Evolutionary conservation across 805 yeast species (phyloP).

Genomic region (Yamadazyma olivae): DNA sequence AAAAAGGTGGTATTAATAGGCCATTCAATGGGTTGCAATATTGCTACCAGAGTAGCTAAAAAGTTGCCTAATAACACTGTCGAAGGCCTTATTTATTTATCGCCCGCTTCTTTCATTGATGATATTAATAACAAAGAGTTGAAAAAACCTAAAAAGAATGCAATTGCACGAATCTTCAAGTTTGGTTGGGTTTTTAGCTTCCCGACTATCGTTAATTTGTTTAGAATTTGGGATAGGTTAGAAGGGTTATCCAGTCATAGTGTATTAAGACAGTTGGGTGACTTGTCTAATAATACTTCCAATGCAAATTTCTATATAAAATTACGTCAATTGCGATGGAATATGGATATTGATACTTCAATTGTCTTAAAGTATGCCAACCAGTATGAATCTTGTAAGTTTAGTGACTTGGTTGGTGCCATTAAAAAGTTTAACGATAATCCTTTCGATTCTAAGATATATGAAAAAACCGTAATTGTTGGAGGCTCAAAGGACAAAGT

Average conservation of each 20-base stretch:
- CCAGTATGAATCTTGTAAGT: conserved; percentile 46
- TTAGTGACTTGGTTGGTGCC: conserved; percentile 42
- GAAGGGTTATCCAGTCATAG: conserved; percentile 62
- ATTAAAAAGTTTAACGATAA: conserved; percentile 33
- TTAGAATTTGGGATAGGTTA: conserved; percentile 56
- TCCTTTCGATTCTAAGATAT: conserved; percentile 24
- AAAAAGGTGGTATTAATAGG: conserved; percentile 53
- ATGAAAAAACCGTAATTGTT: conserved; percentile 50
- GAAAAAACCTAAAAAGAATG: conserved; percentile 1
- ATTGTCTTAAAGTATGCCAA: conserved; percentile 52
- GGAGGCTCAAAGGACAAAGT: conserved; percentile 59
- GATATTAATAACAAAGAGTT: conserved; percentile 6
- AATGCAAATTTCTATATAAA: conserved; percentile 32
- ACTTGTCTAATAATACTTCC: conserved; percentile 7
- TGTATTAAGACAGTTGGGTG: conserved; percentile 53
- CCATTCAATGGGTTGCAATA: conserved; percentile 72
- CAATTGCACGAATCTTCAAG: conserved; percentile 5
- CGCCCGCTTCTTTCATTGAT: conserved; percentile 45
- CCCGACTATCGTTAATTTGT: conserved; percentile 50
- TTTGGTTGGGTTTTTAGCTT: conserved; percentile 32
- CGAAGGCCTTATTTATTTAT: conserved; percentile 46
- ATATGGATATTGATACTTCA: conserved; percentile 56
- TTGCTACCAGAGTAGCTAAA: conserved; percentile 45
- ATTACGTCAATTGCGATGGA: conserved; percentile 65
- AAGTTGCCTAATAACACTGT: conserved; percentile 35